Evolutionary conservation across 495 filamentous ascomycete species (phyloP), one percentile per base, ranked within the genome.

Genomic region (Durotheca rogersii): DNA sequence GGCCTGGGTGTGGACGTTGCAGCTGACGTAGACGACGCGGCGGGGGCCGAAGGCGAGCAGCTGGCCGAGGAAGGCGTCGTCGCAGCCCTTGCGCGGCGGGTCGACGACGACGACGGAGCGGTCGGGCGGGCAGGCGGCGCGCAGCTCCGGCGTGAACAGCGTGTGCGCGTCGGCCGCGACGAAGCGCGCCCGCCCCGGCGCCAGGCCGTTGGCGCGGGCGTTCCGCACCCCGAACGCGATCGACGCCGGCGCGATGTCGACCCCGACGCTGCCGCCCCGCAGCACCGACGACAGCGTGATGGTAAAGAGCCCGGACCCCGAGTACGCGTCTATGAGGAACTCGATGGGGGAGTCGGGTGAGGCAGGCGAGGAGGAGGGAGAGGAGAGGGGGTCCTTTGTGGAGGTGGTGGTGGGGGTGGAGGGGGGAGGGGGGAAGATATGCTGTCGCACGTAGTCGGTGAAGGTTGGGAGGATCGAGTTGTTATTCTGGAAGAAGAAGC

Each of bases 401-500:
- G 54, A 10, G 46, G 52, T 14, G 50, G 56, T 9, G 48, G 47
- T 7, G 37, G 31, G 25, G 54, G 60, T 6, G 62, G 52, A 4
- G 53, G 47, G 0, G 12, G 7, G 58, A 0, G 76, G 72, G 1
- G 78, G 76, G 14, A 91, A 74, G 58, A 92, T 84, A 62, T 89
- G 81, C 36, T 84, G 73, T 40, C 93, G 89, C 71, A 98, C 89
- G 74, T 92, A 96, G 50, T 83, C 79, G 9, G 90, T 96, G 72
- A 98, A 96, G 7, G 67, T 69, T 31, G 87, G 80, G n/a, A 98
- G 84, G 71, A 98, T 96, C 37, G 90, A 95, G 73, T 98, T 98
- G 78, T 98, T 98, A 74, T 98, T 98, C 64, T 98, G 93, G 81
- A 98, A 98, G 79, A 98, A 98, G 33, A 86, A 75, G 30, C 90